Percentiles rank a stretch among this genome's conserved stretches.
Conservation (phyloP, 306 rosid species). For the Chamaecrista fasciculata region DNA sequence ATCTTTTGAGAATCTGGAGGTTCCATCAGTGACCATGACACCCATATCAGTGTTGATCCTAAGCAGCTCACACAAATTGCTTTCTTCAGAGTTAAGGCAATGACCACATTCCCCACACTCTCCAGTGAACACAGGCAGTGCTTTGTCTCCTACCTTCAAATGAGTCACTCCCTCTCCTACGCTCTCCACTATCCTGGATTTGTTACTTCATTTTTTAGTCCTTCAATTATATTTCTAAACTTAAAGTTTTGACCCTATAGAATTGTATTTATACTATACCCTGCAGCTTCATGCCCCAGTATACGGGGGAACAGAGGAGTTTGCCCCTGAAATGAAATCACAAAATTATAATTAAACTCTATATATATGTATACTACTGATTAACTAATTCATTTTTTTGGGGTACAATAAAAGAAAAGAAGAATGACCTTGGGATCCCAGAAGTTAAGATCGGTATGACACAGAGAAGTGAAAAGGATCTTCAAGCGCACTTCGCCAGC, state of each 20-base stretch:
- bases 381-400: no score
- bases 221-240: no score
- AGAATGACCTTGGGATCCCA: slow-evolving; percentile 27
- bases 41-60: slow-evolving; percentile 68
- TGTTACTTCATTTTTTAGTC: no score
- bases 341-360: neutral
- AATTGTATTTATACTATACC: slow-evolving; percentile 33
- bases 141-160: slow-evolving; percentile 51
- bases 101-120: slow-evolving; percentile 61
- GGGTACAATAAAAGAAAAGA: no score
- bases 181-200: slow-evolving; percentile 45
- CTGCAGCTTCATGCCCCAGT: slow-evolving; percentile 69
- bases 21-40: slow-evolving; percentile 52
- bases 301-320: slow-evolving; percentile 66
- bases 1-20: slow-evolving; percentile 52
- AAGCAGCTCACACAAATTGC: slow-evolving; percentile 67
- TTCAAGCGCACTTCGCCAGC: slow-evolving; percentile 33
- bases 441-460: slow-evolving; percentile 28
- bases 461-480: slow-evolving; percentile 33
- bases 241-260: no score
- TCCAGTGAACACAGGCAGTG: slow-evolving; percentile 67
- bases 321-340: slow-evolving; percentile 49
- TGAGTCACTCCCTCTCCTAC: slow-evolving; percentile 60
- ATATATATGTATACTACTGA: no score
- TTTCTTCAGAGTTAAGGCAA: slow-evolving; percentile 52